Percentiles rank a stretch among this genome's conserved stretches.
Conservation (phyloP, 805 yeast species). For the Blastobotrys muscicola region DNA sequence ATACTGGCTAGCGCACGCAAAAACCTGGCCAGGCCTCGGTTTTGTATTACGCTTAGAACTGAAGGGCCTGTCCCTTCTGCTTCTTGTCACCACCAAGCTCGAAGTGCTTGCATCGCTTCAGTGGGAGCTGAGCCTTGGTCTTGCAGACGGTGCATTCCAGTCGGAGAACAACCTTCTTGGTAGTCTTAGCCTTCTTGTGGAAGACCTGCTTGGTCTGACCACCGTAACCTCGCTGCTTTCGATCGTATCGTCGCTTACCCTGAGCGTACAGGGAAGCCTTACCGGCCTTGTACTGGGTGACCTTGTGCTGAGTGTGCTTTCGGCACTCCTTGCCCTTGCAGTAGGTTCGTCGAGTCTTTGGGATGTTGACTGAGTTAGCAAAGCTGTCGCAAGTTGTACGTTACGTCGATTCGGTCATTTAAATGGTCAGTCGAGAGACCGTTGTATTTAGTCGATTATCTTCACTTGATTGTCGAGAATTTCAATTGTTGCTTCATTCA, state of each 20-base stretch:
- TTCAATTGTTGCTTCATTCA: too few relatives aligned
- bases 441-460: too few relatives aligned
- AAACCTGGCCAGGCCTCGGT: too few relatives aligned
- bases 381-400: background rate
- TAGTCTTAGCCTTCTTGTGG: constrained; percentile 99
- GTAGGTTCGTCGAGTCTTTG: constrained; percentile 99
- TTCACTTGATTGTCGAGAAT: too few relatives aligned
- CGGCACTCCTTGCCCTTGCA: constrained; percentile 99
- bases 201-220: constrained; percentile 99
- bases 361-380: constrained; percentile 80
- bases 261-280: constrained; percentile 98
- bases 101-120: constrained; percentile 99
- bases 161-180: constrained; percentile 99
- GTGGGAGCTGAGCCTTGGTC: constrained; percentile 95
- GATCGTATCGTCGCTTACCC: constrained; percentile 99
- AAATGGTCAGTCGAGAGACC: too few relatives aligned
- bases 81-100: constrained; percentile 99
- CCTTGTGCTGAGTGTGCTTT: constrained; percentile 99
- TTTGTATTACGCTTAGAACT: constrained; percentile 56
- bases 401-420: too few relatives aligned
- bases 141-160: constrained; percentile 98
- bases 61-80: constrained; percentile 99
- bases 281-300: constrained; percentile 99
- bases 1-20: too few relatives aligned
- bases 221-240: constrained; percentile 99